Evolutionary conservation across 768 basidiomycete species (phyloP), one percentile per base, ranked within the genome.

Genomic region (Cubamyces lactineus): DNA sequence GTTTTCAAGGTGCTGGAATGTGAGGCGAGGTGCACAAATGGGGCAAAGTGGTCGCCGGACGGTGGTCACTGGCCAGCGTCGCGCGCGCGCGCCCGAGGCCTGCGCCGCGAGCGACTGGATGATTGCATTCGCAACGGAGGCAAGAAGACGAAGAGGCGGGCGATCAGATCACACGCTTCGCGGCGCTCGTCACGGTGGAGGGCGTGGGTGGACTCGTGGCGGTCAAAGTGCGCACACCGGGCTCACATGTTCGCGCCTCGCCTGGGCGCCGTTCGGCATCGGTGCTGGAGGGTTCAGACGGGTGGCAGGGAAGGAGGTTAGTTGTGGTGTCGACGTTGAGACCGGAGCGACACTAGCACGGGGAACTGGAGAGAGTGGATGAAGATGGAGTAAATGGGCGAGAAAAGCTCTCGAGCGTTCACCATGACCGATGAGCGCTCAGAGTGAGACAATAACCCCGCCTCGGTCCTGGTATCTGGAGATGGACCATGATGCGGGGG

Each of bases 151-250:
- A n/a, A n/a, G 24, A 16, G 15, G 48, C 30, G 45, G 47, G 15
- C 57, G 49, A 59, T 59, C 57, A 43, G 49, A 59, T 59, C 57
- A 59, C 57, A 59, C 57, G 49, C 39, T 19, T 52, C 9, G 52
- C 30, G 41, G 40, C 8, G 13, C 24, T 34, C 34, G 34, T 34
- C 34, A 34, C 34, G 9, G 34, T 34, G 34, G 52, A 28, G 24
- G 53, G 53, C 53, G 21, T 40, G 38, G 52, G 1, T 12, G 52
- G 39, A 47, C 30, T 56, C 42, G 42, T 38, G 43, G 55, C 43
- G n/a, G 21, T 42, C 34, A 2, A 15, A 38, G 34, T n/a, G 47
- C 19, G 45, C 54, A 45, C 38, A 45, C 24, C 8, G 23, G 11
- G 54, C 54, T 56, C 54, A 56, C 54, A 56, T 56, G 54, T 28